A percentile compares a stretch with the other conserved stretches of the same genome.
These are phyloP conservation scores for Rhodotorula graminis DNA, from an alignment of 768 basidiomycete genomes.

Conservation along the genomic window DNA sequence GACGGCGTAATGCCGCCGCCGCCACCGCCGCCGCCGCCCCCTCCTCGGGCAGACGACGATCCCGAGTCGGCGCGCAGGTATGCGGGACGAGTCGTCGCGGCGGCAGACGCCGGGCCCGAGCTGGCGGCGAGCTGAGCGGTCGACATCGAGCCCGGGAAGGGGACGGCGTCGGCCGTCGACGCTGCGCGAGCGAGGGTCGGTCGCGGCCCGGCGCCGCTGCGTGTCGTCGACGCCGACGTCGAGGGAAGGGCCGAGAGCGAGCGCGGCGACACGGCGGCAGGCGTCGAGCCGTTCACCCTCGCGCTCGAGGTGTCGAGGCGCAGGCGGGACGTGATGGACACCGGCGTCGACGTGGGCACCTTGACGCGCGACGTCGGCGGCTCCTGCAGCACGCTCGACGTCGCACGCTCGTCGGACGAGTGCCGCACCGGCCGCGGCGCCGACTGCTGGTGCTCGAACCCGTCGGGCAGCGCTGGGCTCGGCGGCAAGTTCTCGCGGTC, in stretches of 20 bases:
- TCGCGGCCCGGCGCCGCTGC: neutral
- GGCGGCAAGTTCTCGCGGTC: constrained; percentile 5
- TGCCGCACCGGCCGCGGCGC: neutral
- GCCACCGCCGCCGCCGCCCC: neutral
- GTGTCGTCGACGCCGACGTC: no score
- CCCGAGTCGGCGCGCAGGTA: constrained; percentile 3
- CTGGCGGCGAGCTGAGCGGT: neutral
- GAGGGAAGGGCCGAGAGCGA: neutral
- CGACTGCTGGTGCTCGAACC: neutral
- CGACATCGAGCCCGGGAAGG: neutral
- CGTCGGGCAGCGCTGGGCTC: neutral
- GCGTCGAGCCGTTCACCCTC: neutral
- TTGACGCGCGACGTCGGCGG: neutral
- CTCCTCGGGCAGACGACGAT: neutral
- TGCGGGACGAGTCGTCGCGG: neutral
- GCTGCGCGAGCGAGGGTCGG: neutral
- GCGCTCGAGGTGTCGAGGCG: neutral
- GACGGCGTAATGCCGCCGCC: constrained; percentile 1
- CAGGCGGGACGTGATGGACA: neutral
- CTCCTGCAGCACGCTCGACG: neutral
- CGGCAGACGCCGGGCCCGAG: neutral
- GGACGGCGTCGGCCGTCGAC: neutral
- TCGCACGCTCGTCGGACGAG: no score
- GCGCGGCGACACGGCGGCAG: neutral
- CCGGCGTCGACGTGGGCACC: neutral